Base-by-base conservation (phyloP, 2,329 filamentous ascomycete genomes). In the Calonectria crousiana region DNA sequence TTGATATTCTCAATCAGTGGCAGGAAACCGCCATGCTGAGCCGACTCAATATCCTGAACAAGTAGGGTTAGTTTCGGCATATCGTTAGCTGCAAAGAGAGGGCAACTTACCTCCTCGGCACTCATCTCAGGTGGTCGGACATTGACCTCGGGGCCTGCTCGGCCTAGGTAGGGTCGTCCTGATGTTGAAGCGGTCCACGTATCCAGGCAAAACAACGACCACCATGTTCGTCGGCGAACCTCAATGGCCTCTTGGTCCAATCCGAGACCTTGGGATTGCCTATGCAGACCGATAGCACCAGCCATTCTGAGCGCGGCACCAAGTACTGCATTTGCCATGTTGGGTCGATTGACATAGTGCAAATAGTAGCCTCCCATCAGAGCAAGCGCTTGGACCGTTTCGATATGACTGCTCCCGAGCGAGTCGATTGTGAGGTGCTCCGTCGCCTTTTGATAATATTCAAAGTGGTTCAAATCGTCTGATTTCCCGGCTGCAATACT, bases 291-390 rank as follows among this genome's bases (percentile, higher is more conserved):
- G 62, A 95, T 87, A 1, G 92, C 92, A 72, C 90, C 93, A 10
- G 93, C 93, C 91, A 95, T 94, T 60, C 93, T 88, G 69, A 95
- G 87, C 8, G 93, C 91, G 5, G 92, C 93, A 23, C 93, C 93
- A 80, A 94, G 90, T 8, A 95, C 87, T n/a, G 93, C 92, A 81
- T 93, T 93, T 28, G 93, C 93, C 86, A 95, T 93, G 79, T 95
- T 95, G 1, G 93, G 93, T 49, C 92, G 88, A 83, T 94, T 94
- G 77, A 94, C 90, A 80, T 95, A 95, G 82, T 95, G 93, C 67
- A 95, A 89, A 81, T 95, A 95, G 84, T 92, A 93, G n/a, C 93
- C 93, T 53, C 93, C 92, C 81, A 94, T 91, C 23, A 95, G 87
- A 4, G 91, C 91, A 16, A 95, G 83, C 1, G 93, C 92, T 82